phyloP scores from a whole-genome alignment of 2,329 filamentous ascomycete genomes.

The Calonectria pseudoreteaudii region DNA sequence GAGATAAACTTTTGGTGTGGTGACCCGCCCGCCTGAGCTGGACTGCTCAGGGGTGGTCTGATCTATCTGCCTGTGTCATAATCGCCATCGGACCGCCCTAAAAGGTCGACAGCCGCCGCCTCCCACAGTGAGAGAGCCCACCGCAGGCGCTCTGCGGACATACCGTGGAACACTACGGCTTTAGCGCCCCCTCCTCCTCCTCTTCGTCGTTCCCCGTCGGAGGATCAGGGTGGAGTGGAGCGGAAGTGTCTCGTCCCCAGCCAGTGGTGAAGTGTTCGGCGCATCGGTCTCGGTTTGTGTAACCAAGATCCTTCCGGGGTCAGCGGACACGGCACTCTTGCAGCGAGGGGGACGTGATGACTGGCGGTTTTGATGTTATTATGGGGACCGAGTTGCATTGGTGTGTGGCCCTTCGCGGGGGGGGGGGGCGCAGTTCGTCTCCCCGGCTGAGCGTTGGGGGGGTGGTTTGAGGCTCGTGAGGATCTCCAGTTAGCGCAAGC shows the following conservation, averaged over 20 bases:
- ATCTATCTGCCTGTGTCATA: not conserved
- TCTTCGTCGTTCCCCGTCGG: not conserved
- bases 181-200: not conserved
- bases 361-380: not conserved
- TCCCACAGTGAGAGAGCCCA: not conserved
- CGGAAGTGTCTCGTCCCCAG: not conserved
- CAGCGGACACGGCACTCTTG: too few relatives aligned
- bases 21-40: not conserved
- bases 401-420: not conserved
- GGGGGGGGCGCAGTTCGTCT: not conserved
- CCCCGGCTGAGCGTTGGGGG: not conserved
- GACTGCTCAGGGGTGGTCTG: not conserved
- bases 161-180: not conserved
- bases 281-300: not conserved
- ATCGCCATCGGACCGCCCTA: not conserved
- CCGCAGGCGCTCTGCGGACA: not conserved
- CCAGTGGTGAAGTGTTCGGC: not conserved
- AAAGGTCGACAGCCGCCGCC: not conserved
- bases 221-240: not conserved
- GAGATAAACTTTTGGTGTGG: not conserved
- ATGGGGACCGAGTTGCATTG: not conserved
- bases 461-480: slow-evolving; percentile 2
- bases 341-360: not conserved
- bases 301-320: not conserved
- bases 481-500: not conserved